Evolutionary conservation across 768 basidiomycete species (phyloP).

Genomic region (Boletus pseudo-olivaceus): DNA sequence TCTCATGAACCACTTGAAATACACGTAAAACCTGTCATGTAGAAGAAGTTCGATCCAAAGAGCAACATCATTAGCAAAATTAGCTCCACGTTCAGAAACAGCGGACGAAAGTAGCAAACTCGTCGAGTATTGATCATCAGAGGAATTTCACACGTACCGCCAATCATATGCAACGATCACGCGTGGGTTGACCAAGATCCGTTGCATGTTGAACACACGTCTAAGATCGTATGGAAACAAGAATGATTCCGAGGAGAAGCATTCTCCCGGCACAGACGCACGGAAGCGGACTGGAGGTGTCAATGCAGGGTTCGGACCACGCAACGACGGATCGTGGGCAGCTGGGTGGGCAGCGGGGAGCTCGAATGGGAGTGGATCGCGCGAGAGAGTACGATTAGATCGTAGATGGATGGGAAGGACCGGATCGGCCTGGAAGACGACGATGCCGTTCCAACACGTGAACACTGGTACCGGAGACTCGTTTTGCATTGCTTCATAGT

Average conservation of each 20-base stretch:
- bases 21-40: slow-evolving; percentile 24
- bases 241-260: slow-evolving; percentile 37
- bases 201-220: slow-evolving; percentile 35
- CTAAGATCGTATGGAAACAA: slow-evolving; percentile 42
- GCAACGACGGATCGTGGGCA: slow-evolving; percentile 3
- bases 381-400: slow-evolving; percentile 35
- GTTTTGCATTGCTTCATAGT: slow-evolving; percentile 31
- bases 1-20: slow-evolving; percentile 37
- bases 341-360: slow-evolving; percentile 17
- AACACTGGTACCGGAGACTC: slow-evolving; percentile 43
- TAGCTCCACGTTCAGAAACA: too few species aligned
- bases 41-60: neutral
- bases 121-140: too few species aligned
- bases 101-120: too few species aligned
- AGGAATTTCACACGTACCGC: neutral
- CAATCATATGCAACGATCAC: slow-evolving; percentile 36
- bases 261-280: slow-evolving; percentile 13
- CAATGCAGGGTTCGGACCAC: slow-evolving; percentile 17
- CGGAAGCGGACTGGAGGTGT: slow-evolving; percentile 19
- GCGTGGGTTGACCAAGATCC: slow-evolving; percentile 38
- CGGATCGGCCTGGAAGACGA: slow-evolving; percentile 39
- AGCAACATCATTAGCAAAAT: neutral
- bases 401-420: slow-evolving; percentile 39
- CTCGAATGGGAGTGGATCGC: slow-evolving; percentile 21
- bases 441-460: slow-evolving; percentile 46